Conservation (phyloP, 2,329 filamentous ascomycete genomes). For the Trichoderma endophyticum region DNA sequence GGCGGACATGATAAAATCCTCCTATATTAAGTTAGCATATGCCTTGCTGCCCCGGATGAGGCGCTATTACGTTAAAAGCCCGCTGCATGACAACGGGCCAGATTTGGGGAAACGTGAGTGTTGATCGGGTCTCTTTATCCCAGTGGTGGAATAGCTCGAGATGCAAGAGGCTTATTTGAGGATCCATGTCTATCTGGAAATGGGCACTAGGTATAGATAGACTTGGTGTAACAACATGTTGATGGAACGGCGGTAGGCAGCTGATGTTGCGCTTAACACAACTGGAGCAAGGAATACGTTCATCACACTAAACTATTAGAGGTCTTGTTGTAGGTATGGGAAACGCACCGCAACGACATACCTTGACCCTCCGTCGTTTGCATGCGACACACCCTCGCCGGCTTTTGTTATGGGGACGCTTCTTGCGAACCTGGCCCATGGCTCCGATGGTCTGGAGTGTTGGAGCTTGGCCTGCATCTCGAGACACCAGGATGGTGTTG, state of each 20-base stretch:
- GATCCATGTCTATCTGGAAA: neutral
- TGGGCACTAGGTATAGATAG: neutral
- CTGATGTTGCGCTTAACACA: neutral
- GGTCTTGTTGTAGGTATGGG: neutral
- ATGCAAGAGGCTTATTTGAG: neutral
- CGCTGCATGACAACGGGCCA: neutral
- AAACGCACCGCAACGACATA: neutral
- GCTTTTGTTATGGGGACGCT: neutral
- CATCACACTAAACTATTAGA: neutral
- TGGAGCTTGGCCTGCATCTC: neutral
- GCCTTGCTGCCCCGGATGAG: no score
- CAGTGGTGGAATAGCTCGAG: neutral
- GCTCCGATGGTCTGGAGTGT: neutral
- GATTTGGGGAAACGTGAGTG: neutral
- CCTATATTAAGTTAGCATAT: neutral
- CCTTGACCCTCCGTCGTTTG: neutral
- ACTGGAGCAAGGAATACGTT: neutral
- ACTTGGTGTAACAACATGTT: neutral
- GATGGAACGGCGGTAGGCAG: neutral
- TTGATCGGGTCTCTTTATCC: neutral
- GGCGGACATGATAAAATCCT: neutral
- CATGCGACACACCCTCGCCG: neutral
- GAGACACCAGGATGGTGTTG: neutral
- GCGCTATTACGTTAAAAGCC: neutral
- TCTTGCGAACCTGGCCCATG: neutral